Evolutionary conservation across 495 filamentous ascomycete genomes (phyloP).

Genomic region (Xylaria cubensis): DNA sequence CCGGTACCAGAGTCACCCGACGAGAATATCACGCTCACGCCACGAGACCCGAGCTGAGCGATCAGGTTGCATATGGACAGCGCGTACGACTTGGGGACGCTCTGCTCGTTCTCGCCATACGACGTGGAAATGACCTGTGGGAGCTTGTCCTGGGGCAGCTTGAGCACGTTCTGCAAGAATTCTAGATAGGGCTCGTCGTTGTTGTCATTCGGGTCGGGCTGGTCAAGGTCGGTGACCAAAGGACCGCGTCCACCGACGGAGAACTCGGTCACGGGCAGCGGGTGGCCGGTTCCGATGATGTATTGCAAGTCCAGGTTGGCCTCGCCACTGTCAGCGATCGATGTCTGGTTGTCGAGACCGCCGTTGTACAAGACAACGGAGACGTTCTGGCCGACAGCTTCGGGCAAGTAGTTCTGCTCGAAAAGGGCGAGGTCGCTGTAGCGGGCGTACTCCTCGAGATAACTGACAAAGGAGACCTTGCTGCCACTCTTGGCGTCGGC

Average conservation of each 20-base stretch:
- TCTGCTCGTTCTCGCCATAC: slow-evolving; percentile 80
- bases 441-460: slow-evolving; percentile 56
- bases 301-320: slow-evolving; percentile 77
- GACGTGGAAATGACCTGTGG: slow-evolving; percentile 73
- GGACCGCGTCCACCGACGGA: slow-evolving; percentile 62
- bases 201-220: slow-evolving; percentile 57
- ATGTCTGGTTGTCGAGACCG: slow-evolving; percentile 56
- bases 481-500: slow-evolving; percentile 54
- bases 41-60: slow-evolving; percentile 69
- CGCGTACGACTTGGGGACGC: slow-evolving; percentile 68
- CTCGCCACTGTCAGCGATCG: slow-evolving; percentile 54
- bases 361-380: slow-evolving; percentile 65
- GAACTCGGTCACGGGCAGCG: slow-evolving; percentile 66
- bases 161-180: slow-evolving; percentile 61
- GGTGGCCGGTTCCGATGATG: slow-evolving; percentile 62
- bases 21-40: slow-evolving; percentile 70
- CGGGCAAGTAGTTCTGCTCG: slow-evolving; percentile 40
- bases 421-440: slow-evolving; percentile 35
- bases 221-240: slow-evolving; percentile 65
- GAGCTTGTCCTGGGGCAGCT: slow-evolving; percentile 47
- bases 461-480: slow-evolving; percentile 62
- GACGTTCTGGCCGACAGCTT: slow-evolving; percentile 56
- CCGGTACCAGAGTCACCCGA: slow-evolving; percentile 75
- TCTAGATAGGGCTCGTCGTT: slow-evolving; percentile 76
- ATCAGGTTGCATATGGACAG: slow-evolving; percentile 67